Evolutionary conservation across 495 filamentous ascomycete species (phyloP), one percentile per base, ranked within the genome.

Genomic region (Aspergillus wentii): DNA sequence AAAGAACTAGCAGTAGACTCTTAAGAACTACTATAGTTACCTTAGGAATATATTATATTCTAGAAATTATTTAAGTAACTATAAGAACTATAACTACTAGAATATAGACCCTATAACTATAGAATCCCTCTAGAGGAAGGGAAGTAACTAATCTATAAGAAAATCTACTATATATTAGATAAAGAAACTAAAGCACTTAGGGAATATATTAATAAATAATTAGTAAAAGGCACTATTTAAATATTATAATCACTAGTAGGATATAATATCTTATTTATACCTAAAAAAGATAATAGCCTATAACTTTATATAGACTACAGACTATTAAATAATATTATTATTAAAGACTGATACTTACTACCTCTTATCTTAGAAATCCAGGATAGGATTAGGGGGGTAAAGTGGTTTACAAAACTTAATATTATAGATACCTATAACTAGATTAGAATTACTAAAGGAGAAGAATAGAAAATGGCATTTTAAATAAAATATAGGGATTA

Each of bases 341-440:
- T 49, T 17, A 56, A 59, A 17, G 40, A 62, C 29, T n/a, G 23
- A 37, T 44, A 62, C 23, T 41, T 27, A 30, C 33, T 59, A 49
- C 38, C 41, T 13, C 27, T 47, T 13, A 55, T 54, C 10, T 19
- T 30, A 15, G 39, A 52, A 26, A 48, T 52, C 8, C 27, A 52
- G 27, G 42, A 50, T 36, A 29, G 26, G 8, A 33, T 62, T 5
- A 26, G 30, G 19, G 25, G 35, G 48, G 41, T 32, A 18, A 57
- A 57, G 18, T 51, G 23, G 4, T 60, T 46, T 34, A 46, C 25
- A 10, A 57, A 60, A 26, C 45, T 57, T 31, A 37, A 63, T 36
- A 45, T 56, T 19, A 44, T 20, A 23, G 38, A 46, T 14, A 22
- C 13, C 13, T 52, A 46, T 40, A 25, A 56, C 29, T n/a, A 30